Evolutionary conservation across 305 asterid genomes (phyloP).

Genomic region (Solanum hybrid): DNA sequence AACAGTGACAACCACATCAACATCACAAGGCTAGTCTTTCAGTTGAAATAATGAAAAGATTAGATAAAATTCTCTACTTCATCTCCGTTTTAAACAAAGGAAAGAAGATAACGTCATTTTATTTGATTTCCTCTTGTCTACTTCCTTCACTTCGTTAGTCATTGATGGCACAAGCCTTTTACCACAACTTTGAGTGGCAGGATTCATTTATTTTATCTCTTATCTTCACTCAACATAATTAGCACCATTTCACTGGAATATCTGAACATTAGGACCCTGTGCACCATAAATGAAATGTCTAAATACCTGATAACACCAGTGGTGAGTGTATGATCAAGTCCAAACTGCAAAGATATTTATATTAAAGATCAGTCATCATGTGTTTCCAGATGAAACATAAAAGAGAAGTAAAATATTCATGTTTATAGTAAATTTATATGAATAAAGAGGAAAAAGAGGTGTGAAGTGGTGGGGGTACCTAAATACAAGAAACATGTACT

Average conservation of each 20-base stretch:
- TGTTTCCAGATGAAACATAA: not conserved
- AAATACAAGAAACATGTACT: not conserved
- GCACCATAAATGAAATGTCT: not conserved
- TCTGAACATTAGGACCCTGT: not conserved
- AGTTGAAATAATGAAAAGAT: not conserved
- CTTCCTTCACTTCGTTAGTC: not conserved
- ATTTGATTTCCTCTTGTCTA: not conserved
- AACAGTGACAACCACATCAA: not conserved
- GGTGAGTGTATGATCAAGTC: conserved; percentile 97
- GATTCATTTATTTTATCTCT: not conserved
- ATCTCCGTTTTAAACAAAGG: not conserved
- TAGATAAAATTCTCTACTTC: not conserved
- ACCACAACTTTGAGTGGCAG: not conserved
- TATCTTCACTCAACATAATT: not conserved
- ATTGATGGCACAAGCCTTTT: not conserved
- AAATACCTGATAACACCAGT: conserved; percentile 96
- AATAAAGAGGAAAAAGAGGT: not conserved
- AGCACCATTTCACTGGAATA: not conserved
- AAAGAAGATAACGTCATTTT: not conserved
- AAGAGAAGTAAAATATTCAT: not conserved
- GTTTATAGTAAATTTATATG: not conserved
- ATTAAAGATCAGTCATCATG: not conserved
- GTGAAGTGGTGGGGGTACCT: not conserved
- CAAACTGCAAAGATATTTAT: conserved; percentile 50
- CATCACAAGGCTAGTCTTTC: not conserved